Conservation (phyloP, 768 basidiomycete species). For the Phanerodontia chrysosporium region DNA sequence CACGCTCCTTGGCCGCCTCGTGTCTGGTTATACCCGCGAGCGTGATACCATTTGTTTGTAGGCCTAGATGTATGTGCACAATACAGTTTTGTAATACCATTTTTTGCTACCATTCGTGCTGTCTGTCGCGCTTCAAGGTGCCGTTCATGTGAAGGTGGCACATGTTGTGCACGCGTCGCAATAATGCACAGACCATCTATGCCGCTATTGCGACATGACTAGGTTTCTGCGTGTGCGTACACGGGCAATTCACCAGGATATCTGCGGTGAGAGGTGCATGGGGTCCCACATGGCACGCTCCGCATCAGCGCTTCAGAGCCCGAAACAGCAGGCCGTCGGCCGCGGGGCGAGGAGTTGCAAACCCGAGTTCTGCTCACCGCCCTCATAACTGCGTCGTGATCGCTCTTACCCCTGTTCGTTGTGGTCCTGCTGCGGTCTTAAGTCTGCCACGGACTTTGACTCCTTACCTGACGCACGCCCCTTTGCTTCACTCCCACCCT, state of each 20-base stretch:
- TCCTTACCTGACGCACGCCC: not conserved
- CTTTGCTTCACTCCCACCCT: not conserved
- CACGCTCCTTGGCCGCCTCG: not conserved
- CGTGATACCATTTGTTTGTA: not conserved
- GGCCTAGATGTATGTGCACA: not conserved
- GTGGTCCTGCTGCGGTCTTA: not conserved
- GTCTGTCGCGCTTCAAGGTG: too few relatives aligned
- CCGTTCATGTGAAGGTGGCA: not conserved
- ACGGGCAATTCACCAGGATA: too few relatives aligned
- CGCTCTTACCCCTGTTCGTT: not conserved
- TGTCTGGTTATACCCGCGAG: not conserved
- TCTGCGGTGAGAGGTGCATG: not conserved
- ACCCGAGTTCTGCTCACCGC: not conserved
- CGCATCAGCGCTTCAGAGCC: too few relatives aligned
- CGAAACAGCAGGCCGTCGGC: too few relatives aligned
- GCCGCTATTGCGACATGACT: too few relatives aligned
- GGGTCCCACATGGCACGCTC: not conserved
- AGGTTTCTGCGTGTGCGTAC: too few relatives aligned
- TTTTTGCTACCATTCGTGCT: not conserved
- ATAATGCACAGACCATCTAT: too few relatives aligned
- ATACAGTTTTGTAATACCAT: not conserved
- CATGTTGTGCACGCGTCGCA: not conserved
- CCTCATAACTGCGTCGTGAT: not conserved
- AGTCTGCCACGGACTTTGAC: not conserved
- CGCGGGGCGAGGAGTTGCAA: not conserved